Evolutionary conservation across 2,329 filamentous ascomycete species (phyloP), one percentile per base, ranked within the genome.

Genomic region (Scolecobasidium constrictum): DNA sequence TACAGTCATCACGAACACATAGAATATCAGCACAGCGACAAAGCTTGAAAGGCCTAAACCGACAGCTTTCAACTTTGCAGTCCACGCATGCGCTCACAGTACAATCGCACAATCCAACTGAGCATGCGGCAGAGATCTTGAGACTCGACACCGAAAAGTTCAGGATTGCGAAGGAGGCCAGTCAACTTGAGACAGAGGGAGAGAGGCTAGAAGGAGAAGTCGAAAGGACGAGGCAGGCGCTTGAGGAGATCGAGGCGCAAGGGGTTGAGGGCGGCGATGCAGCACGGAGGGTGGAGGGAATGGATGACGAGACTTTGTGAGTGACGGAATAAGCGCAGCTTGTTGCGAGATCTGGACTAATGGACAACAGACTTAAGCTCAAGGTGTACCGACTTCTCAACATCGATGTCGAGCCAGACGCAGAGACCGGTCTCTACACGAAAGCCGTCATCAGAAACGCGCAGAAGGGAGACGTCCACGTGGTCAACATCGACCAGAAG

Each of bases 101-200:
- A 1, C 66, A 78, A 1, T 68, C 80, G 3, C 86, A 94, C 67
- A 85, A 86, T 49, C 77, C 84, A 0, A 73, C 81, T 4, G 78
- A 77, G 46, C 90, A 96, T 65, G 86, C 88, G 4, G 79, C 78
- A 26, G 78, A 85, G 56, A 94, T 96, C 48, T 73, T 92, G 16
- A 76, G 82, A 33, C 79, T 95, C 47, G 90, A 96, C 63, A 94
- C 86, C 2, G 80, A 88, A 52, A 95, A 95, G 58, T 96, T 96
- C 65, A 81, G 87, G 52, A 81, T 86, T 45, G 90, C 90, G n/a
- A 96, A 96, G 63, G 78, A 84, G 13, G 86, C 85, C 0, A 82
- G 77, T 2, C 90, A 96, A 59, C 70, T 92, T 5, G 88, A 95
- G 67, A 87, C 90, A 56, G 92, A 98, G 65, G 83, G 84, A n/a